Evolutionary conservation across 495 filamentous ascomycete species (phyloP), one percentile per base, ranked within the genome.

Genomic region (Penicillium herquei): DNA sequence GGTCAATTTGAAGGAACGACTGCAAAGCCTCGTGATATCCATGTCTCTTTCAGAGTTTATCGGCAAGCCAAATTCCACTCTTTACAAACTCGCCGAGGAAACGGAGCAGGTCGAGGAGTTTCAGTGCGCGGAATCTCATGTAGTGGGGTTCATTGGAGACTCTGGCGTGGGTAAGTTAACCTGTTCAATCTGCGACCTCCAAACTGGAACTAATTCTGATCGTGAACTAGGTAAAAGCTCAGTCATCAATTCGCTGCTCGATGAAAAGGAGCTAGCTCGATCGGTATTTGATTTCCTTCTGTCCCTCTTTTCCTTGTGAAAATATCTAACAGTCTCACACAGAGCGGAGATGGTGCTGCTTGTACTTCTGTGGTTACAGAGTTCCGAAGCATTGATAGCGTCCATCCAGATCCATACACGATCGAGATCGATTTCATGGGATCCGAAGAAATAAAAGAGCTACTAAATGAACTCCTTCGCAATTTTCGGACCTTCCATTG

Each of bases 341-440:
- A 70, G 70, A 65, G 61, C 42, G 57, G 63, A n/a, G 56, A 58
- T 33, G 67, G 63, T 0, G 17, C 44, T 1, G 71, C 71, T 16
- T 74, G 69, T 40, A 74, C 71, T 10, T 66, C 57, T 7, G 69
- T 74, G 4, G 63, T 67, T 1, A 71, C 63, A 4, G 69, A 74
- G 40, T 72, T 67, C 51, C 65, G 70, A 34, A 13, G 60, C 14
- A 14, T 58, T 0, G 55, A 72, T 57, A 60, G 56, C 0, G 2
- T 8, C 1, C 62, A 69, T 32, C 56, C 52, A 0, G 14, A 51
- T 0, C 45, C 50, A 0, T 74, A 58, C 21, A 72, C 67, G 0
- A 52, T 74, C 17, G 66, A 71, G 52, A 62, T 59, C 6, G 55
- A 68, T 1, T 70, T 59, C 37, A 73, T 73, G 70, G 41, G 51